A percentile compares a stretch with the other conserved stretches of the same genome.
phyloP scores from a whole-genome alignment of 805 yeast genomes.

The Maudiozyma pseudohumilis region DNA sequence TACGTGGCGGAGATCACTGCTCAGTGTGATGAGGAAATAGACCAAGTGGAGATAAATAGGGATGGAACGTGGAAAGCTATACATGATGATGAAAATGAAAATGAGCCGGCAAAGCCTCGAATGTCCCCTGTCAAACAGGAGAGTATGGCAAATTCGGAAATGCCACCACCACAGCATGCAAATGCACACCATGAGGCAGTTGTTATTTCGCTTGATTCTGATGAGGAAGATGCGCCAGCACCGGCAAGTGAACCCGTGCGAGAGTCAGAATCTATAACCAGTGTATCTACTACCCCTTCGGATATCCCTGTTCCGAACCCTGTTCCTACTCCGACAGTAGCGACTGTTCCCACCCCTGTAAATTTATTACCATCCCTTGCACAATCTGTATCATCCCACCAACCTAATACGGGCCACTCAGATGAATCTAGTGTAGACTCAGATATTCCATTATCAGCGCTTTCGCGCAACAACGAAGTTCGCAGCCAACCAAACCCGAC shows the following conservation, averaged over 20 bases:
- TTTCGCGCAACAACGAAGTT: background rate
- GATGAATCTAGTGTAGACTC: conserved; percentile 3
- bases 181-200: conserved; percentile 3
- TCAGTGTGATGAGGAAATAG: conserved; percentile 44
- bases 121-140: conserved; percentile 9
- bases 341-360: background rate
- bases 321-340: no score
- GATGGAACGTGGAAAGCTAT: conserved; percentile 66
- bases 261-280: no score
- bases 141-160: background rate
- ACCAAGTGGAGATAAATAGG: conserved; percentile 52
- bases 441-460: conserved; percentile 8
- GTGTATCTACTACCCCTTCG: no score
- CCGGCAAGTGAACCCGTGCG: background rate
- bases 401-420: background rate
- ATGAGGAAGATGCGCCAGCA: conserved; percentile 27
- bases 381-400: background rate
- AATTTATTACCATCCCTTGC: background rate
- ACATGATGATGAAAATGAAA: conserved; percentile 19
- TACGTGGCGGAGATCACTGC: conserved; percentile 55
- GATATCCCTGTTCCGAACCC: no score
- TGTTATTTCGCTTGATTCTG: conserved; percentile 41
- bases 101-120: background rate
- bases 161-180: background rate
- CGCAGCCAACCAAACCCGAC: no score